phyloP scores from a whole-genome alignment of 306 rosid species.

The Trifolium fragiferum region DNA sequence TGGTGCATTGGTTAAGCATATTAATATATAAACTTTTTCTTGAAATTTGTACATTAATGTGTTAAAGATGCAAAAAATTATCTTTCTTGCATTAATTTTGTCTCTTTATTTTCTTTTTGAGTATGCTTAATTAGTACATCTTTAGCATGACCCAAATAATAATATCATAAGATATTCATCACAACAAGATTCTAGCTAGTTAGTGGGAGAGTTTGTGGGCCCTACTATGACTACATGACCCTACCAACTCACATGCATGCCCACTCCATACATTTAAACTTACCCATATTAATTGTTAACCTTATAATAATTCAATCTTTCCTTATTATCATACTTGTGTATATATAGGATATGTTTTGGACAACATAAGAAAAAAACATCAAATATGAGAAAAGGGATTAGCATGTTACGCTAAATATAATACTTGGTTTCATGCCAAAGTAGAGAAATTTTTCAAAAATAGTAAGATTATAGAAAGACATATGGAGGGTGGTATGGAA shows the following conservation, averaged over 20 bases:
- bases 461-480: slow-evolving; percentile 7
- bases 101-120: no score
- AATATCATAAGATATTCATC: neutral
- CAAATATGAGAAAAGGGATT: neutral
- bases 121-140: no score
- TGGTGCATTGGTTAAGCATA: no score
- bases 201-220: slow-evolving; percentile 39
- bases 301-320: slow-evolving; percentile 18
- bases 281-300: slow-evolving; percentile 11
- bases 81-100: no score
- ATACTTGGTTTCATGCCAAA: slow-evolving; percentile 9
- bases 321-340: slow-evolving; percentile 35
- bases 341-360: slow-evolving; percentile 24
- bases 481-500: slow-evolving; percentile 67
- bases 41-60: no score
- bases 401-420: neutral
- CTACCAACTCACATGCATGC: slow-evolving; percentile 85
- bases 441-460: neutral
- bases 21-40: no score
- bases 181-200: slow-evolving; percentile 59
- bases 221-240: slow-evolving; percentile 59
- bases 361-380: slow-evolving; percentile 24
- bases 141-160: no score
- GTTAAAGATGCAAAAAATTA: no score
- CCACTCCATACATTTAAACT: slow-evolving; percentile 45